A percentile compares a stretch with the other conserved stretches of the same genome.
phyloP scores from a whole-genome alignment of 1,284 basidiomycete species.

The Moesziomyces globuligerus region DNA sequence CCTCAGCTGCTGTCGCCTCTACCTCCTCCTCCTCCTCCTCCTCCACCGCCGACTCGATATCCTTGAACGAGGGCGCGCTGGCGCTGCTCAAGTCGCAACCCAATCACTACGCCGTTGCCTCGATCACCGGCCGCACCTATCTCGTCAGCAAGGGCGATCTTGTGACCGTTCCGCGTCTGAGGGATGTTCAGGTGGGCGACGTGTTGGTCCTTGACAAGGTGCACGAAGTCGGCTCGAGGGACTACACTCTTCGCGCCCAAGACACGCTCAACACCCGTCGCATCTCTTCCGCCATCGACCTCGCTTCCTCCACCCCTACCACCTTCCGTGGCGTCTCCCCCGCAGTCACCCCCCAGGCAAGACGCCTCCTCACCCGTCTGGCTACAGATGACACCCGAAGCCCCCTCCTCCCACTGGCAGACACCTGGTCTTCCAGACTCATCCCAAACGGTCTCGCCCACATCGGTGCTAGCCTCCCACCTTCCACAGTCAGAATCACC shows the following conservation, averaged over 20 bases:
- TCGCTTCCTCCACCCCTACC: slow-evolving; percentile 1
- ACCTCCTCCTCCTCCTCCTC: slow-evolving; percentile 7
- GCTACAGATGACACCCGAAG: slow-evolving; percentile 2
- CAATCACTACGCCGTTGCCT: slow-evolving; percentile 86
- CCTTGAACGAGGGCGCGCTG: slow-evolving; percentile 60
- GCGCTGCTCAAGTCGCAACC: slow-evolving; percentile 73
- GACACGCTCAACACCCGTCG: slow-evolving; percentile 50
- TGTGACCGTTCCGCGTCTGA: slow-evolving; percentile 88
- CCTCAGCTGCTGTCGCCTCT: slow-evolving; percentile 1
- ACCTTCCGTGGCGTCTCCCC: slow-evolving; percentile 13
- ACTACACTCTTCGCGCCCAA: slow-evolving; percentile 83
- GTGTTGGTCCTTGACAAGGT: slow-evolving; percentile 84
- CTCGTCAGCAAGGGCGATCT: slow-evolving; percentile 88
- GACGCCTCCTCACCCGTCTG: slow-evolving; percentile 33
- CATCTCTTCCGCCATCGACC: slow-evolving; percentile 35
- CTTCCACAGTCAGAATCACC: slow-evolving; percentile 74
- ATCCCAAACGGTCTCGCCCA: slow-evolving; percentile 60
- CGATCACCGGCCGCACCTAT: slow-evolving; percentile 87
- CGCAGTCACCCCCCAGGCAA: slow-evolving; percentile 21
- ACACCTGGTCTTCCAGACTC: slow-evolving; percentile 57
- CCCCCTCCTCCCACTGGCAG: slow-evolving; percentile 30
- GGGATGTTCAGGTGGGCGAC: slow-evolving; percentile 77
- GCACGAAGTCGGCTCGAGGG: slow-evolving; percentile 91
- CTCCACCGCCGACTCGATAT: slow-evolving; percentile 6
- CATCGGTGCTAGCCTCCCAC: slow-evolving; percentile 53